These are phyloP conservation scores for Pouteria campechiana DNA, from an alignment of 179 eudicot species.

Conservation along the genomic window DNA sequence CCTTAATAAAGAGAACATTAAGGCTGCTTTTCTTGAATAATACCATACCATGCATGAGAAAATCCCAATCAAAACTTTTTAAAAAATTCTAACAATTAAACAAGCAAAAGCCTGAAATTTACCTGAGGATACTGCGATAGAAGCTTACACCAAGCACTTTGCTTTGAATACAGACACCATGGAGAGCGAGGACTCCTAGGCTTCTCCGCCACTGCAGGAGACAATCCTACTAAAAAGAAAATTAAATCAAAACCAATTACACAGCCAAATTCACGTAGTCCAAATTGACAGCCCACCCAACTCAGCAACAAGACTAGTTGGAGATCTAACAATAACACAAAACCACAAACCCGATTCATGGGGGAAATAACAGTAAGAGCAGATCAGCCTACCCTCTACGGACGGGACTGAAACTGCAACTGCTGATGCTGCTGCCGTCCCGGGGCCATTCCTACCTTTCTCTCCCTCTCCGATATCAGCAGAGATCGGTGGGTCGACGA, in stretches of 20 bases:
- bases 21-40: no score
- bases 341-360: not conserved
- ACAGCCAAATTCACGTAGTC: not conserved
- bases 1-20: no score
- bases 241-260: not conserved
- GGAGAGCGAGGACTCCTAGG: constrained; percentile 36
- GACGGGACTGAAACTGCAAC: constrained; percentile 19
- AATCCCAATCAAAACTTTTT: no score
- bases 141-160: constrained; percentile 74
- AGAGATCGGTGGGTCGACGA: constrained; percentile 11
- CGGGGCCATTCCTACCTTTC: constrained; percentile 11
- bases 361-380: not conserved
- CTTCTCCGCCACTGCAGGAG: constrained; percentile 26
- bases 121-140: constrained; percentile 68
- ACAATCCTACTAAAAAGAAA: constrained; percentile 17
- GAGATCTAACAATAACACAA: not conserved
- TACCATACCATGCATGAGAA: no score
- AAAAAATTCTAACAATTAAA: no score
- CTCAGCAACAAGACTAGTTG: no score
- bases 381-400: constrained; percentile 30
- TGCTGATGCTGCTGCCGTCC: constrained; percentile 15
- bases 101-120: not conserved
- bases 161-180: constrained; percentile 27
- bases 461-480: constrained; percentile 11
- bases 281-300: no score